phyloP scores from a whole-genome alignment of 805 yeast species.

The Myxozyma vanderwaltii region DNA sequence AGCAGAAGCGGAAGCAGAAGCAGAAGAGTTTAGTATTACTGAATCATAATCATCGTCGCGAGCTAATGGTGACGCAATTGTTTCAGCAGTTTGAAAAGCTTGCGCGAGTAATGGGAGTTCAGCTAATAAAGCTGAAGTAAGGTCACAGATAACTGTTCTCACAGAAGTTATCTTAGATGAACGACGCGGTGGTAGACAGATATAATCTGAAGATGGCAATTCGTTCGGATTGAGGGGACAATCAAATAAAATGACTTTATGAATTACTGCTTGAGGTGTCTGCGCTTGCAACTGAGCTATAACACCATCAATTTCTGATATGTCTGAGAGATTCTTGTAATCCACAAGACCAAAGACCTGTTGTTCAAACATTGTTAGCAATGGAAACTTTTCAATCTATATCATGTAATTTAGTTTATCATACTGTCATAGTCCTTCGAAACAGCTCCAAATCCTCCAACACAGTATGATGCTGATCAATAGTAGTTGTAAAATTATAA shows the following conservation, averaged over 20 bases:
- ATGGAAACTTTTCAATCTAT: background rate
- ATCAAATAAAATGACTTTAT: slow-evolving; percentile 58
- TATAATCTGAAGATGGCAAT: slow-evolving; percentile 25
- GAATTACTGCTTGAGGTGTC: slow-evolving; percentile 58
- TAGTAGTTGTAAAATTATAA: slow-evolving; percentile 54
- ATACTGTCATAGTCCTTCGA: slow-evolving; percentile 68
- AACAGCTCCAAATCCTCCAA: slow-evolving; percentile 89
- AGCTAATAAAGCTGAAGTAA: slow-evolving; percentile 63
- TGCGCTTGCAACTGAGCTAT: slow-evolving; percentile 48
- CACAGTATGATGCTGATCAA: slow-evolving; percentile 61
- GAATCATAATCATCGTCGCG: slow-evolving; percentile 34
- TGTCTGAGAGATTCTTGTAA: slow-evolving; percentile 36
- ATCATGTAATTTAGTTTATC: background rate
- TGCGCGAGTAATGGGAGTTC: slow-evolving; percentile 63
- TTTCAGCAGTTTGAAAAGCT: slow-evolving; percentile 33
- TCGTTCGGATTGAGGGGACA: slow-evolving; percentile 39
- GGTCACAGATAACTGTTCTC: slow-evolving; percentile 62
- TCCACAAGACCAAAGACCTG: slow-evolving; percentile 50
- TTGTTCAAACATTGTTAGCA: background rate
- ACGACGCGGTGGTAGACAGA: slow-evolving; percentile 36
- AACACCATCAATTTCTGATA: slow-evolving; percentile 39
- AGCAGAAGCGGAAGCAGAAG: too few species aligned
- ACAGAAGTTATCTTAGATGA: slow-evolving; percentile 43
- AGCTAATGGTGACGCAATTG: slow-evolving; percentile 35
- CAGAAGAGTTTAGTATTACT: slow-evolving; percentile 11